Evolutionary conservation across 345 rosid genomes (phyloP), one percentile per base, ranked within the genome.

Genomic region (Gossypium bickii): DNA sequence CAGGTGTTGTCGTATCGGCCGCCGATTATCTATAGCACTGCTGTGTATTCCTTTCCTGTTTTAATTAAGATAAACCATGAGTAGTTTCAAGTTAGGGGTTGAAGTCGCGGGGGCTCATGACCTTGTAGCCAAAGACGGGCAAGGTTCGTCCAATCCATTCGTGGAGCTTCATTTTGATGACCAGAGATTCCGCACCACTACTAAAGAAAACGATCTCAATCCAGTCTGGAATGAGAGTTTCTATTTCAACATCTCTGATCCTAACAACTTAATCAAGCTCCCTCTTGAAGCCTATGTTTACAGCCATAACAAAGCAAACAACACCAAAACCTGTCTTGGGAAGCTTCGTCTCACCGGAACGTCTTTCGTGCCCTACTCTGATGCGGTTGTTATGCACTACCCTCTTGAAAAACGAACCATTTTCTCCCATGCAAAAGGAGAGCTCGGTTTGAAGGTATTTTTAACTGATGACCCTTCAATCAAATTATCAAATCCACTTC

Each of bases 221-320:
- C 98, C 98, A 6, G 86, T 87, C 11, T 94, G 97, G 97, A 87
- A 87, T 70, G 97, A 94, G 72, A 87, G 70, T 64, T 92, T 94
- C 86, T 89, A 81, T 80, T 92, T 94, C 92, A 89, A 90, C 74
- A 79, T 94, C 67, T 87, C 97, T 7, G 84, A 94, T 72, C 87
- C 97, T 41, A 83, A 70, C 80, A 86, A 77, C 78, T 71, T 92
- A 9, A 64, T 85, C 8, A 82, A 84, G 74, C 89, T 85, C 60
- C 45, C 75, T 67, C 95, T 94, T 41, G 97, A 90, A 45, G 97
- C 93, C 13, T 56, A 57, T 70, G 85, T 94, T 70, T 92, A 84
- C 78, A 77, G 69, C 68, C 86, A 71, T 51, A 80, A 75, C 17
- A 82, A 84, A 65, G 71, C 83, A 72, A 85, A 67, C 75, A 80